phyloP scores from a whole-genome alignment of 305 asterid genomes.

The Fraxinus baroniana region DNA sequence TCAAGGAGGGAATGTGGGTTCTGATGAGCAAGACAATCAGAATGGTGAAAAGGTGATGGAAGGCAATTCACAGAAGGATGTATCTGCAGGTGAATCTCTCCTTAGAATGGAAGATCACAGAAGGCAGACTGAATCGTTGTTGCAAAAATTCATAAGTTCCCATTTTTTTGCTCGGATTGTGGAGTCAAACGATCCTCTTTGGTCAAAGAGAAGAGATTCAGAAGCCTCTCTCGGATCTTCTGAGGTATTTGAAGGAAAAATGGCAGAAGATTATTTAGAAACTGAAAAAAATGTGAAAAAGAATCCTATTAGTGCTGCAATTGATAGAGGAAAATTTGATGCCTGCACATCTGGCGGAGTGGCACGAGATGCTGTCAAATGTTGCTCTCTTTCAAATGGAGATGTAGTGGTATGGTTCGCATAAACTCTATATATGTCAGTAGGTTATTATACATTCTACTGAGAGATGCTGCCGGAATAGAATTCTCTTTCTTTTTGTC shows the following conservation, averaged over 20 bases:
- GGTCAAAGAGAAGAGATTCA: constrained; percentile 71
- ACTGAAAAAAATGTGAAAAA: constrained; percentile 31
- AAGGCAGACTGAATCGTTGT: constrained; percentile 70
- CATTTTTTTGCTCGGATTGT: constrained; percentile 91
- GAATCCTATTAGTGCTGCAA: constrained; percentile 48
- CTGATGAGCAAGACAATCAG: constrained; percentile 42
- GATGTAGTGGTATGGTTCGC: constrained; percentile 90
- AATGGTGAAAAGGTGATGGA: constrained; percentile 35
- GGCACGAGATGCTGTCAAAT: constrained; percentile 87
- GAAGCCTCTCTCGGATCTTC: constrained; percentile 36
- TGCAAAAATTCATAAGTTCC: constrained; percentile 68
- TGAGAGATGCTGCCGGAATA: constrained; percentile 3
- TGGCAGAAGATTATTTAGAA: constrained; percentile 42
- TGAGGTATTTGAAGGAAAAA: constrained; percentile 42
- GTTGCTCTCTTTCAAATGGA: constrained; percentile 85
- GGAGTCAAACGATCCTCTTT: constrained; percentile 78
- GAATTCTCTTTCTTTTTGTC: neutral
- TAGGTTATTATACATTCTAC: constrained; percentile 2
- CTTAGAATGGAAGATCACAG: constrained; percentile 86
- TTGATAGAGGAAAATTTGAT: constrained; percentile 84
- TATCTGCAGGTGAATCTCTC: constrained; percentile 76
- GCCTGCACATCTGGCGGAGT: constrained; percentile 85
- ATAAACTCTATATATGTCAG: constrained; percentile 23
- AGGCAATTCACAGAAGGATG: constrained; percentile 44
- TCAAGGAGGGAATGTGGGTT: constrained; percentile 27